phyloP scores from a whole-genome alignment of 495 filamentous ascomycete genomes.

The Podospora bellae-mahoneyi region DNA sequence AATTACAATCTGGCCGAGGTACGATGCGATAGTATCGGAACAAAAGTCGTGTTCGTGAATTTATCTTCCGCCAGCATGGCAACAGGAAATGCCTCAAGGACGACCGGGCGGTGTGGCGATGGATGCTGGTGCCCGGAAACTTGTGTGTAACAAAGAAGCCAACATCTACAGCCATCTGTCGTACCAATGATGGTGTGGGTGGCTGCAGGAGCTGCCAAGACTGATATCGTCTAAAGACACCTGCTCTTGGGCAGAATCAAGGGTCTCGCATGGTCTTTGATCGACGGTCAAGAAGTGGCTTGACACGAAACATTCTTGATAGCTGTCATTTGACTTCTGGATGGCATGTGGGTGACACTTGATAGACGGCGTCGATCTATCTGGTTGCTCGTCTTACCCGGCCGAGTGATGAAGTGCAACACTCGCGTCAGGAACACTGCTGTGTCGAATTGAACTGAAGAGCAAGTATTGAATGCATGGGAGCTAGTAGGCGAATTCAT shows the following conservation, averaged over 20 bases:
- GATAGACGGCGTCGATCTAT: slow-evolving; percentile 1
- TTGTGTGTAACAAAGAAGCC: background rate
- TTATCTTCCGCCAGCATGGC: background rate
- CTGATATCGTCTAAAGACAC: background rate
- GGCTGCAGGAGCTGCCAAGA: background rate
- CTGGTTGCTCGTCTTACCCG: background rate
- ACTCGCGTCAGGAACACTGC: background rate
- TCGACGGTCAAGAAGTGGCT: slow-evolving; percentile 1
- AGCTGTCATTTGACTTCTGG: background rate
- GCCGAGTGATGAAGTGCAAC: background rate
- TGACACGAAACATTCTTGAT: slow-evolving; percentile 4
- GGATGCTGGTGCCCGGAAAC: background rate
- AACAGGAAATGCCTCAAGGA: slow-evolving; percentile 9
- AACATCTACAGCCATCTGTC: background rate
- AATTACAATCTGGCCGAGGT: background rate
- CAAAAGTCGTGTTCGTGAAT: background rate
- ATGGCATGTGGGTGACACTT: background rate
- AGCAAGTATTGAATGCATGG: background rate
- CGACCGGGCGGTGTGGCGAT: slow-evolving; percentile 8
- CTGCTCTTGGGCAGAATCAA: background rate
- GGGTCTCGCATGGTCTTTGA: background rate
- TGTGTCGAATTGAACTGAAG: slow-evolving; percentile 1
- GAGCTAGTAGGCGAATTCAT: background rate
- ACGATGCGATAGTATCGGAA: background rate
- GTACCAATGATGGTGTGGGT: background rate